Evolutionary conservation across 805 yeast genomes (phyloP).

Genomic region (Zygosaccharomyces kombuchaensis): DNA sequence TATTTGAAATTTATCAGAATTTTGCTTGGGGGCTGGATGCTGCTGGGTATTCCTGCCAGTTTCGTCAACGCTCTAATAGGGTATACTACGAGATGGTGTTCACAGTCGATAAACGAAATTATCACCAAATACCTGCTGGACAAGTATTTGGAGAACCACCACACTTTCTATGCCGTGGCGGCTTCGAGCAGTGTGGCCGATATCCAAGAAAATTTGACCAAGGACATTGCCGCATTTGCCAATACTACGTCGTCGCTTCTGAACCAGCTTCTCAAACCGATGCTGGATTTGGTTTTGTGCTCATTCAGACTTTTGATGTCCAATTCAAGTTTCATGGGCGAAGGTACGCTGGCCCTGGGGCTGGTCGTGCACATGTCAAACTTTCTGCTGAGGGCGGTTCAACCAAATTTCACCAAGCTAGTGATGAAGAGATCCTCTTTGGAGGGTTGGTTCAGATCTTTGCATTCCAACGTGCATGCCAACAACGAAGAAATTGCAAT

Average conservation of each 20-base stretch:
- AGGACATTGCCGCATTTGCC: conserved; percentile 72
- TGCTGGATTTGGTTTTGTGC: conserved; percentile 72
- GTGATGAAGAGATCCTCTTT: conserved; percentile 71
- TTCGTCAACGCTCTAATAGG: conserved; percentile 66
- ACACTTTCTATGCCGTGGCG: conserved; percentile 30
- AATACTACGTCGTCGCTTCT: conserved; percentile 69
- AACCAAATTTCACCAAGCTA: conserved; percentile 85
- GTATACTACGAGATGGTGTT: conserved; percentile 54
- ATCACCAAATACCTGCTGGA: conserved; percentile 62
- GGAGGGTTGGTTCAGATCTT: conserved; percentile 79
- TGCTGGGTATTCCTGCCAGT: conserved; percentile 82
- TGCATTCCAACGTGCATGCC: conserved; percentile 75
- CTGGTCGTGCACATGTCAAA: conserved; percentile 78
- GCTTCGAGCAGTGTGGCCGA: conserved; percentile 15
- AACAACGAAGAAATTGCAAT: conserved; percentile 86
- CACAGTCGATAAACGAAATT: conserved; percentile 56
- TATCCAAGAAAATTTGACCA: conserved; percentile 46
- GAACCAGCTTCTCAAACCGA: conserved; percentile 78
- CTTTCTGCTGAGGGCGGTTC: conserved; percentile 61
- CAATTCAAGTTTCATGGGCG: conserved; percentile 48
- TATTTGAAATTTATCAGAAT: conserved; percentile 60
- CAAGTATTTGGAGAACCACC: conserved; percentile 61
- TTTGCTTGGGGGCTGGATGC: conserved; percentile 67
- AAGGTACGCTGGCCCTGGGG: conserved; percentile 75
- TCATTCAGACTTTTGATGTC: conserved; percentile 66